phyloP scores from a whole-genome alignment of 306 rosid genomes.

The Prunus campanulata region DNA sequence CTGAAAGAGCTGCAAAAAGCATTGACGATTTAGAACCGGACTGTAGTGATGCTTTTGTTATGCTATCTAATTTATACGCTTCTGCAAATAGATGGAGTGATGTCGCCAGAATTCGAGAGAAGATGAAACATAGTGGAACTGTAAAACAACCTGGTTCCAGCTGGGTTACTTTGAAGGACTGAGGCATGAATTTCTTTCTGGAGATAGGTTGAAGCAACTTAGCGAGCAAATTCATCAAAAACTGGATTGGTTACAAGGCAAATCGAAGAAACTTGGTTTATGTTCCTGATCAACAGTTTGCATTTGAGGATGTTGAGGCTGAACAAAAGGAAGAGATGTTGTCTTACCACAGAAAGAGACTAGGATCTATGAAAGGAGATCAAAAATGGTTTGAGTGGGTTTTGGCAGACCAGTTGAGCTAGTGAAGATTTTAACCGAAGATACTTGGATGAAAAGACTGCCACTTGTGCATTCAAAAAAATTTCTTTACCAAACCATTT shows the following conservation, averaged over 20 bases:
- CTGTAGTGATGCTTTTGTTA: conserved; percentile 63
- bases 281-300: conserved; percentile 62
- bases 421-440: too few species aligned
- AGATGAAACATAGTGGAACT: conserved; percentile 59
- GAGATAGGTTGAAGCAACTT: conserved; percentile 49
- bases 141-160: conserved; percentile 81
- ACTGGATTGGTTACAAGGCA: conserved; percentile 59
- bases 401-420: too few species aligned
- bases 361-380: too few species aligned
- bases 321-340: conserved; percentile 72
- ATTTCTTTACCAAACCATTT: too few species aligned
- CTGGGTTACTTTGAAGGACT: conserved; percentile 56
- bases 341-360: conserved; percentile 72
- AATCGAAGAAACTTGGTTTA: conserved; percentile 62
- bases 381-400: too few species aligned
- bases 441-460: too few species aligned
- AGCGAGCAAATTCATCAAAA: conserved; percentile 45
- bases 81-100: conserved; percentile 68
- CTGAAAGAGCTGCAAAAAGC: conserved; percentile 60
- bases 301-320: conserved; percentile 64
- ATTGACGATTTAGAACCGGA: conserved; percentile 53
- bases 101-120: conserved; percentile 52
- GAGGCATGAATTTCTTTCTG: conserved; percentile 58
- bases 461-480: too few species aligned
- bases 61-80: conserved; percentile 76